A percentile compares a stretch with the other conserved stretches of the same genome.
Evolutionary conservation across 1,284 basidiomycete genomes (phyloP).

Genomic region (Phellinidium pouzarii): DNA sequence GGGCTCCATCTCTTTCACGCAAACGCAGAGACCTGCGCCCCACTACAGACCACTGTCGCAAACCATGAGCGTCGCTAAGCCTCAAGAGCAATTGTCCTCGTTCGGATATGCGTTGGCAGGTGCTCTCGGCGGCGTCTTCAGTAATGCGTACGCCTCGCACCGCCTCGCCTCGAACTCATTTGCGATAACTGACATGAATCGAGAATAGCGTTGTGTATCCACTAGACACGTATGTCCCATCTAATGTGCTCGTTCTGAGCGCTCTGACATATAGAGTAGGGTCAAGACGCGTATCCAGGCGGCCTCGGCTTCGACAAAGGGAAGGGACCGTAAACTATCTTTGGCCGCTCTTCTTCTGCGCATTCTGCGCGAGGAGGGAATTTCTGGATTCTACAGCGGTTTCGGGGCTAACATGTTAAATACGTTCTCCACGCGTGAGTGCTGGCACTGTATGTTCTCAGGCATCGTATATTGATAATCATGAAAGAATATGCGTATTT

Average conservation of each 20-base stretch:
- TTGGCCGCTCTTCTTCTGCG: slow-evolving; percentile 61
- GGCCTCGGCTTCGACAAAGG: slow-evolving; percentile 35
- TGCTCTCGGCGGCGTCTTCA: slow-evolving; percentile 90
- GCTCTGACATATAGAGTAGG: slow-evolving; percentile 33
- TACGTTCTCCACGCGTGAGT: slow-evolving; percentile 92
- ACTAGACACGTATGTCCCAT: slow-evolving; percentile 61
- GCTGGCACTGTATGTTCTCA: not conserved
- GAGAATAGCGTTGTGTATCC: slow-evolving; percentile 84
- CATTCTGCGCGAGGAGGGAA: slow-evolving; percentile 75
- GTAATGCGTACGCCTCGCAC: slow-evolving; percentile 70
- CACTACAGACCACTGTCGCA: slow-evolving; percentile 2
- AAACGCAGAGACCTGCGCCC: not conserved
- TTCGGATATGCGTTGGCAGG: slow-evolving; percentile 92
- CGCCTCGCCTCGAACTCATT: not conserved
- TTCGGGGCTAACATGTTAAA: slow-evolving; percentile 98
- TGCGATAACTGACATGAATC: not conserved
- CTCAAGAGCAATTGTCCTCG: slow-evolving; percentile 64
- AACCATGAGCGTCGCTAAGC: slow-evolving; percentile 43
- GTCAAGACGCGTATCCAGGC: slow-evolving; percentile 97
- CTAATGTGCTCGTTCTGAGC: not conserved
- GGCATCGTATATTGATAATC: slow-evolving; percentile 10
- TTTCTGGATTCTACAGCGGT: slow-evolving; percentile 83
- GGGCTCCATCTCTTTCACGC: too few species aligned
- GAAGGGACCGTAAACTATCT: slow-evolving; percentile 49
- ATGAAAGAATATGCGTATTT: slow-evolving; percentile 98